Conservation (phyloP, 2,329 filamentous ascomycete genomes). For the Podosphaera fusca region DNA sequence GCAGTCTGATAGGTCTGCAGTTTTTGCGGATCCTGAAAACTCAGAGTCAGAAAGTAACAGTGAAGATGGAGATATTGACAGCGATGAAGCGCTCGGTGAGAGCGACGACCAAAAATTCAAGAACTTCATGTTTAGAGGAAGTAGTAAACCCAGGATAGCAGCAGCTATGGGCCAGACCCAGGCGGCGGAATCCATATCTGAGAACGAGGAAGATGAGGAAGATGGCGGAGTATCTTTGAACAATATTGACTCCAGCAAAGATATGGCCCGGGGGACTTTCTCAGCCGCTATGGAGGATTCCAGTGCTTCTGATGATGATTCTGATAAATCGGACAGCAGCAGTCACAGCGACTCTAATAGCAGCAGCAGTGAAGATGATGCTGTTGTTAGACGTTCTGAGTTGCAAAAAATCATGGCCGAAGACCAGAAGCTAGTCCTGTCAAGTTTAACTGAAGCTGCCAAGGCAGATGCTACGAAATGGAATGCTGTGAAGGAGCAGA, state of each 20-base stretch:
- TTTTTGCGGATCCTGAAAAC: constrained; percentile 28
- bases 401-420: constrained; percentile 44
- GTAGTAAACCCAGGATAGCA: constrained; percentile 22
- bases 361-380: constrained; percentile 12
- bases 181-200: constrained; percentile 24
- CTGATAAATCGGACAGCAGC: constrained; percentile 12
- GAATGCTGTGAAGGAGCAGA: constrained; percentile 62
- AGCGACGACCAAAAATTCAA: constrained; percentile 70
- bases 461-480: constrained; percentile 69
- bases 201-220: constrained; percentile 12
- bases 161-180: constrained; percentile 6
- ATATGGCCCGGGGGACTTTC: not conserved
- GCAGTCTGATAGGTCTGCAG: constrained; percentile 6
- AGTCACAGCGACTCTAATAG: constrained; percentile 14
- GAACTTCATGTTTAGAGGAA: constrained; percentile 42
- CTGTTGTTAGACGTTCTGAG: constrained; percentile 25
- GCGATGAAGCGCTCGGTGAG: constrained; percentile 50
- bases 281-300: constrained; percentile 10
- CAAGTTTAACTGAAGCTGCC: constrained; percentile 35
- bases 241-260: constrained; percentile 2
- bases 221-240: constrained; percentile 17
- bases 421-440: constrained; percentile 41
- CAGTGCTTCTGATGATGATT: constrained; percentile 10
- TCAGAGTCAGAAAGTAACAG: constrained; percentile 28
- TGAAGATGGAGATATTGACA: constrained; percentile 36